Base-by-base conservation (phyloP, 805 yeast species). In the Maudiozyma bulderi region DNA sequence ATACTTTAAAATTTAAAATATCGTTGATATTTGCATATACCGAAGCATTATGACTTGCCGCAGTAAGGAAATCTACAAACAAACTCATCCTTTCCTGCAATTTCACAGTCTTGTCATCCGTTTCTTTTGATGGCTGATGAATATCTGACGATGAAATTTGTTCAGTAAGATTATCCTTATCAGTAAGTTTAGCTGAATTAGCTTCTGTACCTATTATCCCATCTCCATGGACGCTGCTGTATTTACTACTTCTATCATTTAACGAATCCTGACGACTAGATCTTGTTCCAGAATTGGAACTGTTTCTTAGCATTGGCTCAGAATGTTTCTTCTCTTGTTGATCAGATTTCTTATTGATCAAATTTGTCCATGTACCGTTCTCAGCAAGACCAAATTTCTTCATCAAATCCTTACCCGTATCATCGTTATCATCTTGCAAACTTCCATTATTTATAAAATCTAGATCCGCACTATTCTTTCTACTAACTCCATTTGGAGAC, bases 11-110 rank as follows among this genome's bases (percentile, higher is more conserved):
- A 46, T 63, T 62, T 11, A 61, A 55, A 33, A 60, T 40, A 47
- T 66, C 70, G 30, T 57, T 62, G 15, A 66, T 58, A 46, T 53
- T 55, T 1, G 60, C 50, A 54, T 65, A 65, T 1, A 59, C 62
- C 11, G 58, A 55, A 0, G 68, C 67, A 49, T 66, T 66, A 40
- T 64, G 66, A 41, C 57, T 57, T 40, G 66, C 62, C n/a, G 58
- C 57, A 7, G 59, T 48, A 14, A 59, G 53, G 15, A 65, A 50
- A 41, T 59, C 61, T n/a, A 63, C 48, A 39, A 62, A 42, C 10
- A 57, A 40, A n/a, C 60, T 55, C 32, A 58, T 52, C 43, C 52
- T 56, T 14, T 54, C 47, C 37, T 56, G 38, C 6, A 35, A 15
- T 35, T 35, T 35, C 15, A 13, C 14, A 15, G 14, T 35, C 11